Evolutionary conservation across 2,329 filamentous ascomycete species (phyloP), one percentile per base, ranked within the genome.

Genomic region (Alternaria triticimaculans): DNA sequence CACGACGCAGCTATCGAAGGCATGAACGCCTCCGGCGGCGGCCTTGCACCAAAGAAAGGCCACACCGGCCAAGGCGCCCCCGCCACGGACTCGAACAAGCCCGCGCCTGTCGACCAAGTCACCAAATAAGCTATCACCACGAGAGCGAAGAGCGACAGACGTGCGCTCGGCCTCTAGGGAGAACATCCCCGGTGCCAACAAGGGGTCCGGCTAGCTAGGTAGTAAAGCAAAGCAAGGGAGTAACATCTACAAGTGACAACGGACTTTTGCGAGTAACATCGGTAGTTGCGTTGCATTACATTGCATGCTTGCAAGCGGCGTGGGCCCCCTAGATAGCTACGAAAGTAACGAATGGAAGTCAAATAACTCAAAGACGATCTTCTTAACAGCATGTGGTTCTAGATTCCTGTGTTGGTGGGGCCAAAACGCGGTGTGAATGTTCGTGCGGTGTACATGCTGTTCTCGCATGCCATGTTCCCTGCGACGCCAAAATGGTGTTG

Each of bases 11-110:
- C 74, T 5, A 49, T 80, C 48, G 72, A 76, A 55, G 78, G 77
- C 59, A 66, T 80, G 74, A 72, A 71, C 62, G 78, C 75, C 12
- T 77, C 74, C 14, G 79, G 78, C 30, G 78, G 76, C 55, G 77
- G 78, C 15, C 69, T 65, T 26, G 62, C 57, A 8, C 72, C 65
- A 26, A 62, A 69, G 28, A 45, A 48, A 6, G 63, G 61, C 23
- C 43, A 58, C 37, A 66, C 71, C 0, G 68, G 66, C 23, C 70
- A 74, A 49, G 73, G 69, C 58, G 43, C 12, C 4, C 20, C 55
- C 23, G 64, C 41, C 7, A n/a, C 41, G 20, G 70, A 74, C 58
- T 62, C 62, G 11, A 72, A 72, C 55, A 74, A 74, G 67, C 60
- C 63, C 6, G 49, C 68, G 15, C 49, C 62, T 15, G 68, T 68